phyloP scores from a whole-genome alignment of 129 eudicot genomes.

The Artemisia annua region DNA sequence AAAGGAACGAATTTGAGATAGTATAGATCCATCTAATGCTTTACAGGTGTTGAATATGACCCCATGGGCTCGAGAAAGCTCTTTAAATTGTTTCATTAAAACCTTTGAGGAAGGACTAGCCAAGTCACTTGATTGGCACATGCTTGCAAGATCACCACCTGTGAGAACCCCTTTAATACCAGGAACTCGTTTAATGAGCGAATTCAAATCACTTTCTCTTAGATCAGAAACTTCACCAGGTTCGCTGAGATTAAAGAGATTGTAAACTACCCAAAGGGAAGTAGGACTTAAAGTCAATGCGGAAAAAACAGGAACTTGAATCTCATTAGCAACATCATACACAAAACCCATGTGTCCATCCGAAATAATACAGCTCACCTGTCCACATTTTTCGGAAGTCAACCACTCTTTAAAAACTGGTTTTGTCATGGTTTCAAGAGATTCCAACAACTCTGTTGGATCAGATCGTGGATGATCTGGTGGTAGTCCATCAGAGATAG shows the following conservation, averaged over 20 bases:
- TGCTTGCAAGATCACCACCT: conserved; percentile 54
- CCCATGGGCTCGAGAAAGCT: conserved; percentile 43
- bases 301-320: conserved; percentile 48
- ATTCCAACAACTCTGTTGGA: conserved; percentile 24
- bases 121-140: conserved; percentile 39
- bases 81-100: conserved; percentile 18
- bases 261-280: conserved; percentile 54
- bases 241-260: conserved; percentile 48
- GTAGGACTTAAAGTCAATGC: conserved; percentile 64
- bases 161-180: conserved; percentile 52
- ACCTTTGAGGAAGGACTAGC: conserved; percentile 22
- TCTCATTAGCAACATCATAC: conserved; percentile 43
- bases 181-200: conserved; percentile 35
- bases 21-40: conserved; percentile 51
- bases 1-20: conserved; percentile 32
- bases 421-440: conserved; percentile 24
- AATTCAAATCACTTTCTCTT: conserved; percentile 46
- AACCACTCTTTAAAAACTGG: conserved; percentile 43
- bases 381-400: conserved; percentile 12
- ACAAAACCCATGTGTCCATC: conserved; percentile 57
- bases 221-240: conserved; percentile 54
- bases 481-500: conserved; percentile 29
- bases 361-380: conserved; percentile 45
- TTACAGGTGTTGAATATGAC: conserved; percentile 64
- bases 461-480: conserved; percentile 23